phyloP scores from a whole-genome alignment of 139 green algal genomes.

The Tetraselmis striata region DNA sequence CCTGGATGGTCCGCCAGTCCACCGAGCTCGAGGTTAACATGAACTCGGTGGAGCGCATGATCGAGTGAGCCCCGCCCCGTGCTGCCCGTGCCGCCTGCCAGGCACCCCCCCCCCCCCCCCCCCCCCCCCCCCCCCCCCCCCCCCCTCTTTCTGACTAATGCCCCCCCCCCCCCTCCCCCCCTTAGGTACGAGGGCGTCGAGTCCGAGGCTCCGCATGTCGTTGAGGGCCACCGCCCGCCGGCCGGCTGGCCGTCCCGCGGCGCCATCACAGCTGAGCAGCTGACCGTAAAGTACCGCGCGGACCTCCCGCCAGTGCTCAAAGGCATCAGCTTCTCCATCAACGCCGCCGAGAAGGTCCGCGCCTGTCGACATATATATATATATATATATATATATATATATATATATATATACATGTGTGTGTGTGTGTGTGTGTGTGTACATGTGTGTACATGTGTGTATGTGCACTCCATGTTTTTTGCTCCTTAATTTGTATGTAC shows the following conservation, averaged over 20 bases:
- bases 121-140: neutral
- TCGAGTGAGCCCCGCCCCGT: conserved; percentile 37
- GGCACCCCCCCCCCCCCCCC: no score
- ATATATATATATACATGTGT: neutral
- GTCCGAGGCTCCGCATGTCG: conserved; percentile 9
- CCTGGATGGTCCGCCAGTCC: conserved; percentile 75
- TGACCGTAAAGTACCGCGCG: conserved; percentile 62
- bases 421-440: no score
- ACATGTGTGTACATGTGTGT: no score
- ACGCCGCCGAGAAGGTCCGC: conserved; percentile 17
- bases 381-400: no score
- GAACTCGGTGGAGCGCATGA: conserved; percentile 72
- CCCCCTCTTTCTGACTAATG: neutral
- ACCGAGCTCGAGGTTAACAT: conserved; percentile 85
- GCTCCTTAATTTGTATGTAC: no score
- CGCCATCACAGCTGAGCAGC: conserved; percentile 33
- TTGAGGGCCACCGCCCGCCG: conserved; percentile 22
- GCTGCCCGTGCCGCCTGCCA: no score
- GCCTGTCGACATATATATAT: no score
- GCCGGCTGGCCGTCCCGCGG: conserved; percentile 56
- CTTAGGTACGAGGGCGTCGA: neutral
- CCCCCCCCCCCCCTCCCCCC: conserved; percentile 40
- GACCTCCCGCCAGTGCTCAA: conserved; percentile 63
- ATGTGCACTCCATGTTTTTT: no score
- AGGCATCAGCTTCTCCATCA: conserved; percentile 57